Evolutionary conservation across 805 yeast species (phyloP).

Genomic region (Torulaspora gathmanii): DNA sequence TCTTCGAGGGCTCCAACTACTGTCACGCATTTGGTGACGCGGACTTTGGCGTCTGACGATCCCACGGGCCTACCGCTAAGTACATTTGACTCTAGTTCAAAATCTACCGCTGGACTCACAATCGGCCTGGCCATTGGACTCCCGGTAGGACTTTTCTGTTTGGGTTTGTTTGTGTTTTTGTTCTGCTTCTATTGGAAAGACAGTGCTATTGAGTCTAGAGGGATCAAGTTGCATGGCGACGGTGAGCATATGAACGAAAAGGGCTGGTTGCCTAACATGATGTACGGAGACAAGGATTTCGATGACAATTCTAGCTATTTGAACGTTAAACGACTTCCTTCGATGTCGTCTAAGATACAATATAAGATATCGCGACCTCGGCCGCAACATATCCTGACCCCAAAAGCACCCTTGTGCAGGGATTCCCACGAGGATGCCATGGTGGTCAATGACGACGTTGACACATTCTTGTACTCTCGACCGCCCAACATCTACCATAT

Average conservation of each 20-base stretch:
- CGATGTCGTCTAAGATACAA: slow-evolving; percentile 20
- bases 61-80: slow-evolving; percentile 3
- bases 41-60: slow-evolving; percentile 4
- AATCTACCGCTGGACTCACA: slow-evolving; percentile 13
- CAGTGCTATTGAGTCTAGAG: background rate
- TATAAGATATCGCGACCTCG: slow-evolving; percentile 19
- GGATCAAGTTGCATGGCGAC: too few species aligned
- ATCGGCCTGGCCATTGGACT: slow-evolving; percentile 33
- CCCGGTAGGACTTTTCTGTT: slow-evolving; percentile 30
- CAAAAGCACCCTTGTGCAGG: slow-evolving; percentile 11
- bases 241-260: slow-evolving; percentile 2
- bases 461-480: slow-evolving; percentile 22
- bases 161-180: slow-evolving; percentile 21
- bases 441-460: slow-evolving; percentile 15
- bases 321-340: slow-evolving; percentile 10
- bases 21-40: slow-evolving; percentile 4
- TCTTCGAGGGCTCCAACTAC: slow-evolving; percentile 5
- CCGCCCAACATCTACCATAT: slow-evolving; percentile 30
- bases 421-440: slow-evolving; percentile 1
- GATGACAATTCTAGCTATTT: slow-evolving; percentile 5
- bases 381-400: slow-evolving; percentile 22
- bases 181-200: slow-evolving; percentile 10
- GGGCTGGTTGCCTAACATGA: slow-evolving; percentile 10
- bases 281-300: slow-evolving; percentile 2
- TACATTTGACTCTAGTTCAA: slow-evolving; percentile 5